These are phyloP conservation scores for Fusarium brachygibbosum DNA, from an alignment of 2,329 filamentous ascomycete genomes.

Conservation along the genomic window DNA sequence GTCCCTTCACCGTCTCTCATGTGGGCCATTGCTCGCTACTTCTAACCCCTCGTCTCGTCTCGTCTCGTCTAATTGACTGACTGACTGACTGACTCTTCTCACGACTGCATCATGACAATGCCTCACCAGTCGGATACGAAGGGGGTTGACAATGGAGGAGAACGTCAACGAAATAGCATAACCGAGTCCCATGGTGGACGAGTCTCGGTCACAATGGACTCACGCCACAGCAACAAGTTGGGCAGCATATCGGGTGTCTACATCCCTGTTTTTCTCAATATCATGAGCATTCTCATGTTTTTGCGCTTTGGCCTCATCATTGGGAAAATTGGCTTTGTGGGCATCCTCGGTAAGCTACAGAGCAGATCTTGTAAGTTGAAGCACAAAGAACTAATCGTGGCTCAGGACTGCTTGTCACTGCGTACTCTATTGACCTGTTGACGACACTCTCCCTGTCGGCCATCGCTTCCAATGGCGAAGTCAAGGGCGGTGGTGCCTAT, in stretches of 20 bases:
- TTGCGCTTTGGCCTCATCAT: constrained; percentile 88
- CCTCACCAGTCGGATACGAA: constrained; percentile 38
- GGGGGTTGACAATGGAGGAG: constrained; percentile 25
- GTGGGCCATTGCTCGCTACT: constrained; percentile 26
- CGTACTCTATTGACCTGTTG: constrained; percentile 86
- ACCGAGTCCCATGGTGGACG: constrained; percentile 26
- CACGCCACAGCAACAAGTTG: constrained; percentile 70
- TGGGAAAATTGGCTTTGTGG: constrained; percentile 82
- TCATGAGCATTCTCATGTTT: constrained; percentile 93
- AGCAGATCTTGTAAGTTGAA: not conserved
- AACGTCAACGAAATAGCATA: constrained; percentile 14
- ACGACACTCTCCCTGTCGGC: constrained; percentile 89
- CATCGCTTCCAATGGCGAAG: constrained; percentile 90
- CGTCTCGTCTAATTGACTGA: constrained; percentile 2
- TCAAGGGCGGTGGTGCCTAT: constrained; percentile 88
- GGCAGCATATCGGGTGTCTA: constrained; percentile 85
- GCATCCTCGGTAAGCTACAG: constrained; percentile 76
- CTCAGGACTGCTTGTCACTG: constrained; percentile 77
- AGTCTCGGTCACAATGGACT: constrained; percentile 51
- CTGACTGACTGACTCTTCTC: constrained; percentile 18
- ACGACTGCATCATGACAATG: constrained; percentile 39
- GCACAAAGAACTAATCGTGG: not conserved
- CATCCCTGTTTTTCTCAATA: constrained; percentile 89
- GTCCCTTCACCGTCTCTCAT: constrained; percentile 24
- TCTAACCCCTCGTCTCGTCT: constrained; percentile 36